phyloP scores from a whole-genome alignment of 768 basidiomycete genomes.

The Amanita rimosa region DNA sequence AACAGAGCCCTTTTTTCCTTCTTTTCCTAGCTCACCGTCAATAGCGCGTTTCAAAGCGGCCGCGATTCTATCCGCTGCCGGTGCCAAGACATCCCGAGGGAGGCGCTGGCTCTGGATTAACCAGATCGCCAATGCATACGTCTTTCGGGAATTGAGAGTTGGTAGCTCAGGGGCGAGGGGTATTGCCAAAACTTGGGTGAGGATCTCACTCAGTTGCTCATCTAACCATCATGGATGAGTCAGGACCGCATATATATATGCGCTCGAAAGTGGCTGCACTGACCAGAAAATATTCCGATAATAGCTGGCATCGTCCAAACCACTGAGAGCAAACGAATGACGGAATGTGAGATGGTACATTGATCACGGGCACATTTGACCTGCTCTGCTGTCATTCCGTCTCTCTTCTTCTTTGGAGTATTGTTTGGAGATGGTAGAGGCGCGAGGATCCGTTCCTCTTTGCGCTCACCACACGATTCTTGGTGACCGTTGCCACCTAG shows the following conservation, averaged over 20 bases:
- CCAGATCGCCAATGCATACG: constrained; percentile 69
- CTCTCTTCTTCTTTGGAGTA: constrained; percentile 56
- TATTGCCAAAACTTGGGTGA: constrained; percentile 59
- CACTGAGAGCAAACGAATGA: constrained; percentile 51
- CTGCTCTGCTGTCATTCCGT: constrained; percentile 67
- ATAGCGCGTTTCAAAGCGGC: constrained; percentile 66
- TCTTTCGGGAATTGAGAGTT: constrained; percentile 80
- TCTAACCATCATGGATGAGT: constrained; percentile 25
- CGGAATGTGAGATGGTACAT: constrained; percentile 61
- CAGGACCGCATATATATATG: constrained; percentile 9
- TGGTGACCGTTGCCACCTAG: constrained; percentile 11
- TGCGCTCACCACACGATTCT: constrained; percentile 15
- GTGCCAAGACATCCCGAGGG: constrained; percentile 45
- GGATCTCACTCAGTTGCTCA: constrained; percentile 42
- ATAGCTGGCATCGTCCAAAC: constrained; percentile 51
- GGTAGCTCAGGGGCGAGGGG: constrained; percentile 60
- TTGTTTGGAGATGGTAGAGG: constrained; percentile 57
- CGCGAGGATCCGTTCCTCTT: constrained; percentile 13
- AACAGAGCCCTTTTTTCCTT: constrained; percentile 78
- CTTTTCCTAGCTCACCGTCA: constrained; percentile 77
- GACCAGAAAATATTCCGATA: constrained; percentile 52
- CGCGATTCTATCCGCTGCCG: constrained; percentile 56
- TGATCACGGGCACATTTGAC: constrained; percentile 73
- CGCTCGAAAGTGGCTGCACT: constrained; percentile 8
- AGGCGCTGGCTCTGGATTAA: constrained; percentile 63